These are phyloP conservation scores for Allantophomopsis lycopodina DNA, from an alignment of 2,329 filamentous ascomycete species.

Conservation along the genomic window DNA sequence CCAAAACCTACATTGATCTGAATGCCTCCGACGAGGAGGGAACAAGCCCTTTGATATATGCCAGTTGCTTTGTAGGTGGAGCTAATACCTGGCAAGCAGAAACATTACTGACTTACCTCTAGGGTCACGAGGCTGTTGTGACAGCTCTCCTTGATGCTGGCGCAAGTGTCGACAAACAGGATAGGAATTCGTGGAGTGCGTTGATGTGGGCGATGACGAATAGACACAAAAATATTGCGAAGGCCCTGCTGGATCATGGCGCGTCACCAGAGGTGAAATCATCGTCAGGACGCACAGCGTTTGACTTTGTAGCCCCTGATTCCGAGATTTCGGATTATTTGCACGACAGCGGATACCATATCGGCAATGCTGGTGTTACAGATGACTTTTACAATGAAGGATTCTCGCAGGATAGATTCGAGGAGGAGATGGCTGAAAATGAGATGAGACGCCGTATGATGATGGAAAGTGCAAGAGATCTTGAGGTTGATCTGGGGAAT, in stretches of 20 bases:
- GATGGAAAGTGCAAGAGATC: constrained; percentile 94
- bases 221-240: constrained; percentile 88
- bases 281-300: constrained; percentile 81
- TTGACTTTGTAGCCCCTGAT: constrained; percentile 89
- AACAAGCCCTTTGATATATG: constrained; percentile 92
- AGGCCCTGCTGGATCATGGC: constrained; percentile 80
- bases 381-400: constrained; percentile 94
- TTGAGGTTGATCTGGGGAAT: constrained; percentile 93
- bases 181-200: constrained; percentile 93
- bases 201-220: constrained; percentile 99
- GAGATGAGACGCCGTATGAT: constrained; percentile 95
- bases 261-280: constrained; percentile 95
- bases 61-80: constrained; percentile 78
- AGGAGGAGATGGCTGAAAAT: constrained; percentile 94
- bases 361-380: constrained; percentile 63
- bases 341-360: constrained; percentile 84
- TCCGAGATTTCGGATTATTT: constrained; percentile 96
- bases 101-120: constrained; percentile 6
- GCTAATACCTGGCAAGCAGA: not conserved
- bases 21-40: constrained; percentile 87
- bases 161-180: constrained; percentile 81
- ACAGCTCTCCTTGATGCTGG: constrained; percentile 72
- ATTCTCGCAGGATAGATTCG: constrained; percentile 84
- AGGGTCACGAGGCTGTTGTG: constrained; percentile 86
- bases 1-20: constrained; percentile 66